Percentiles rank a stretch among this genome's conserved stretches.
phyloP scores from a whole-genome alignment of 2,329 filamentous ascomycete genomes.

The Rhynchosporium agropyri region DNA sequence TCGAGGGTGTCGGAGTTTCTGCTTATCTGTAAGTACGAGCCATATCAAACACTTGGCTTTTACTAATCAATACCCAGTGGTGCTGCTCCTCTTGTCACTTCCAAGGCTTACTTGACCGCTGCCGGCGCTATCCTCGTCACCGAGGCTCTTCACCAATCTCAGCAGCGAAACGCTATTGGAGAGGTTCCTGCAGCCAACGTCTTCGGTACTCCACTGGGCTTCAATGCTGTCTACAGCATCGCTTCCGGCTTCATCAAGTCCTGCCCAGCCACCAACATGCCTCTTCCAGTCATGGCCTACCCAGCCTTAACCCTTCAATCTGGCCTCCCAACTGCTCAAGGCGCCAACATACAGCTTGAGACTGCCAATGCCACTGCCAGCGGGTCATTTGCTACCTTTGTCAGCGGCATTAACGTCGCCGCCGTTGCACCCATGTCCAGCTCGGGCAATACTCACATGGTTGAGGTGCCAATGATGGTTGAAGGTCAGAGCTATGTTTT shows the following conservation, averaged over 20 bases:
- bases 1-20: constrained; percentile 61
- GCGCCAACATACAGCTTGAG: constrained; percentile 36
- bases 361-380: constrained; percentile 35
- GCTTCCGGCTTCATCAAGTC: constrained; percentile 61
- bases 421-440: constrained; percentile 44
- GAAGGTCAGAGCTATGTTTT: constrained; percentile 48
- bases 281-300: constrained; percentile 63
- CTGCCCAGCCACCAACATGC: constrained; percentile 57
- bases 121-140: constrained; percentile 67
- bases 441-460: constrained; percentile 35
- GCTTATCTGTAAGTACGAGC: constrained; percentile 53
- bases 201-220: constrained; percentile 61
- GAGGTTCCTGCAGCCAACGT: constrained; percentile 59
- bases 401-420: constrained; percentile 39
- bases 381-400: constrained; percentile 44
- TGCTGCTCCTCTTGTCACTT: constrained; percentile 60
- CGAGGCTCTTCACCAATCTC: constrained; percentile 67
- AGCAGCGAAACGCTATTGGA: constrained; percentile 54
- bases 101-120: constrained; percentile 60
- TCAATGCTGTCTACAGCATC: constrained; percentile 65
- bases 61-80: constrained; percentile 42
- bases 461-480: constrained; percentile 40
- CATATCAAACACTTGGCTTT: not conserved
- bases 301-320: constrained; percentile 48
- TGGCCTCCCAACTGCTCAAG: constrained; percentile 30